These are phyloP conservation scores for Alisma plantagoaquatica DNA, from an alignment of 106 monocot genomes.

Conservation along the genomic window DNA sequence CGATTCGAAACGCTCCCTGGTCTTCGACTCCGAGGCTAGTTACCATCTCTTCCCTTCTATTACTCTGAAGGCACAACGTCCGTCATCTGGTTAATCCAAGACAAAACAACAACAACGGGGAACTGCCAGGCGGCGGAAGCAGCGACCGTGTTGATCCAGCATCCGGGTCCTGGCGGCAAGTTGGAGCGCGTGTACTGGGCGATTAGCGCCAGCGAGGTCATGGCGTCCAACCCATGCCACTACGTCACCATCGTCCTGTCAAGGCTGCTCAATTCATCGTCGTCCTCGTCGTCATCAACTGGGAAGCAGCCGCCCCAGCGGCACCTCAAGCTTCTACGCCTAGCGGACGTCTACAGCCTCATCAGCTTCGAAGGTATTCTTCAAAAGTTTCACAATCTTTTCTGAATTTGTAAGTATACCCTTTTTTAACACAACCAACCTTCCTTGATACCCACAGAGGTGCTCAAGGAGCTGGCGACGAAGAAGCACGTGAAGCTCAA, in stretches of 20 bases:
- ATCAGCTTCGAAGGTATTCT: constrained; percentile 11
- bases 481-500: constrained; percentile 36
- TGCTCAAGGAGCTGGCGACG: constrained; percentile 32
- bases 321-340: constrained; percentile 18
- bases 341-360: constrained; percentile 14
- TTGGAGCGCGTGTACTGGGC: constrained; percentile 18
- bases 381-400: too few species aligned
- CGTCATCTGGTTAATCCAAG: too few species aligned
- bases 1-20: too few species aligned
- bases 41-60: not conserved
- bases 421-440: not conserved
- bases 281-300: not conserved
- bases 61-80: too few species aligned
- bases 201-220: constrained; percentile 16
- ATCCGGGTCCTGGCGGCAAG: constrained; percentile 10
- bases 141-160: constrained; percentile 15
- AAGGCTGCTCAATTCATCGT: not conserved
- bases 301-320: not conserved
- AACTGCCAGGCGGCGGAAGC: constrained; percentile 32
- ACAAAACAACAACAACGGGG: too few species aligned
- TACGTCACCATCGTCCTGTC: constrained; percentile 12
- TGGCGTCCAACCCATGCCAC: constrained; percentile 20
- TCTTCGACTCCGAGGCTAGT: too few species aligned
- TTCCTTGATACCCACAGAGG: constrained; percentile 15
- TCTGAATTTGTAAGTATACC: not conserved